Percentiles rank a stretch among this genome's conserved stretches.
phyloP scores from a whole-genome alignment of 2,329 filamentous ascomycete species.

The Fusarium protoensiforme region DNA sequence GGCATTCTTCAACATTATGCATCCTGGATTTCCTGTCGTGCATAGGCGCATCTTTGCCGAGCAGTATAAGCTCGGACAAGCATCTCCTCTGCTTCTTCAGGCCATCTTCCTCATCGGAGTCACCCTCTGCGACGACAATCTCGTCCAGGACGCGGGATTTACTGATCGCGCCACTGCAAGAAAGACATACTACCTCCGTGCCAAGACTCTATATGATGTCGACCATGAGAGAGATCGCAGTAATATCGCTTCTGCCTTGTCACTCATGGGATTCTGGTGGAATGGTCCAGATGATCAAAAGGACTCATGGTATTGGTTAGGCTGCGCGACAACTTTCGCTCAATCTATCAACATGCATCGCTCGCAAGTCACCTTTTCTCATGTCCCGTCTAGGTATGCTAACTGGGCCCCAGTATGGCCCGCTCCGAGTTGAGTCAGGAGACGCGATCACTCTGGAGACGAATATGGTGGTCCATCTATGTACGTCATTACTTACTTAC shows the following conservation, averaged over 20 bases:
- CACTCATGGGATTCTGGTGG: conserved; percentile 36
- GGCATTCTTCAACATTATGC: conserved; percentile 12
- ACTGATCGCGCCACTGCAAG: conserved; percentile 20
- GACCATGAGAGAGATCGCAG: conserved; percentile 25
- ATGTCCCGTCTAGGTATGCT: rapidly evolving
- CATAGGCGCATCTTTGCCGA: conserved; percentile 4
- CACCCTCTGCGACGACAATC: conserved; percentile 17
- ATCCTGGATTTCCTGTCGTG: conserved; percentile 24
- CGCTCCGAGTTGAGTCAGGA: neutral
- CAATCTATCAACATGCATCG: conserved; percentile 34
- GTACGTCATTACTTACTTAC: neutral
- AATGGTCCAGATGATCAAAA: conserved; percentile 34
- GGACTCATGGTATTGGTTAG: conserved; percentile 34
- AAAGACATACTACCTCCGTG: conserved; percentile 28
- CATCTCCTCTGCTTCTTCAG: conserved; percentile 13
- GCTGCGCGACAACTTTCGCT: conserved; percentile 26
- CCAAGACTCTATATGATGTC: conserved; percentile 26
- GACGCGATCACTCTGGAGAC: conserved; percentile 15
- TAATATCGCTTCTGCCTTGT: conserved; percentile 5
- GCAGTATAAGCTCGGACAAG: neutral
- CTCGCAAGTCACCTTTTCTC: neutral
- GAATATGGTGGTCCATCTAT: conserved; percentile 38
- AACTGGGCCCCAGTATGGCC: neutral
- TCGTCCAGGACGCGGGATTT: conserved; percentile 22
- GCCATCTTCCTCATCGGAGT: conserved; percentile 18